Evolutionary conservation across 2,329 filamentous ascomycete genomes (phyloP), one percentile per base, ranked within the genome.

Genomic region (Ophiostoma sp.): DNA sequence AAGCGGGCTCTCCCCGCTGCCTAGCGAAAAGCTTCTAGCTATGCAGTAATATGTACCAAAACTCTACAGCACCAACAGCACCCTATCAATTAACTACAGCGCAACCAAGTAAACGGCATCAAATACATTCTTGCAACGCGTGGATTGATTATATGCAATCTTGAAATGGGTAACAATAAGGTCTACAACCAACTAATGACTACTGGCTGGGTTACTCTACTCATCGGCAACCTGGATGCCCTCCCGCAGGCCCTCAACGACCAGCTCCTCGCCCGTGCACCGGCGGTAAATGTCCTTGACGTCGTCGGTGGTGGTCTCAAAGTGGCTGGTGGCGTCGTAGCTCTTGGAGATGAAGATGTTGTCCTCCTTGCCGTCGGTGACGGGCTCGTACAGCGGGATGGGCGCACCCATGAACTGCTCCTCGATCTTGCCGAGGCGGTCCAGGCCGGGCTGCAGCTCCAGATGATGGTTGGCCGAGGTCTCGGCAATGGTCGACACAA

Each of bases 261-360:
- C 90, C 75, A 97, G 84, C 79, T 95, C 92, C 79, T 96, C 88
- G 70, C 93, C 93, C 72, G 90, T 88, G 75, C 90, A 90, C 76
- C 95, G 89, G 75, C 83, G 85, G 84, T 97, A 99, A 76, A 99
- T 92, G 79, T 98, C 92, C 83, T 90, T 90, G 78, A 99, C 94
- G 80, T 99, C 94, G 79, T 97, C 95, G 82, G 85, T 87, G 66
- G 83, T 86, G 48, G 93, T 97, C 87, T 99, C 95, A 77, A 99
- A 99, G 85, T 99, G 95, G 80, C 92, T 96, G 74, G 92, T 96
- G 69, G 96, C 93, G 78, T 99, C 96, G 82, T 99, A 99, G 84
- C 93, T 97, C 89, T 96, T 97, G 77, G 93, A 97, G 79, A 99
- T 93, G 84, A 93, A 99, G 80, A 99, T 90, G 81, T 94, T 94